Evolutionary conservation across 1,139 yeast genomes (phyloP), one percentile per base, ranked within the genome.

Genomic region (Pichia sp.): DNA sequence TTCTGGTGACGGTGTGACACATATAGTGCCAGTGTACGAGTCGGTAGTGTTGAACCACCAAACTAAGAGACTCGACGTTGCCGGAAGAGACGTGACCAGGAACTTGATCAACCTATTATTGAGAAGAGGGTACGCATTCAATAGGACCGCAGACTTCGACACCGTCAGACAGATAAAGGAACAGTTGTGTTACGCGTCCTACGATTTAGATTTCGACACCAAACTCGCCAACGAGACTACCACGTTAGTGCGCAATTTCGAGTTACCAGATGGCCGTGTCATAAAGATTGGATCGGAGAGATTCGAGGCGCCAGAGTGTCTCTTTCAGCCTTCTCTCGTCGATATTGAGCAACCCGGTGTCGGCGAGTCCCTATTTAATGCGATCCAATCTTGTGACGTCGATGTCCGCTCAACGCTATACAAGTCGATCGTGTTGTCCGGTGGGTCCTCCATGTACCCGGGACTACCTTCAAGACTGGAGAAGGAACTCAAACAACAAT

Each of bases 401-500:
- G 99, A 93, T 69, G 82, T 93, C 52, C 82, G 98, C 70, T 79
- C 96, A 7, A 80, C 96, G 1, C 78, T 93, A 57, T 93, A 81
- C 73, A 87, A 86, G 66, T 96, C 97, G 1, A 87, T 93, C 69
- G 99, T 93, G 19, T 56, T 67, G 41, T 63, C 68, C 2, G 71
- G 99, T 66, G 99, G 99, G 52, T 91, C 98, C 2, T 87, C 96
- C 49, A 93, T 95, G 99, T 93, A 95, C 68, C 99, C 99, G 1
- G 99, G 99, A 34, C 78, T 95, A 60, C 99, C 99, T 30, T 87
- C 96, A 12, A 80, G 99, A 65, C 76, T 95, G 60, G 99, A 93
- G 69, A 91, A 89, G 70, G 99, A 93, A 70, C 78, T 93, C 69
- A 93, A 93, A 71, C 99, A 93, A 69, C 81, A 90, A 61, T 95